Percentiles rank a stretch among this genome's conserved stretches.
These are phyloP conservation scores for Gyrodon lividus DNA, from an alignment of 768 basidiomycete species.

Conservation along the genomic window DNA sequence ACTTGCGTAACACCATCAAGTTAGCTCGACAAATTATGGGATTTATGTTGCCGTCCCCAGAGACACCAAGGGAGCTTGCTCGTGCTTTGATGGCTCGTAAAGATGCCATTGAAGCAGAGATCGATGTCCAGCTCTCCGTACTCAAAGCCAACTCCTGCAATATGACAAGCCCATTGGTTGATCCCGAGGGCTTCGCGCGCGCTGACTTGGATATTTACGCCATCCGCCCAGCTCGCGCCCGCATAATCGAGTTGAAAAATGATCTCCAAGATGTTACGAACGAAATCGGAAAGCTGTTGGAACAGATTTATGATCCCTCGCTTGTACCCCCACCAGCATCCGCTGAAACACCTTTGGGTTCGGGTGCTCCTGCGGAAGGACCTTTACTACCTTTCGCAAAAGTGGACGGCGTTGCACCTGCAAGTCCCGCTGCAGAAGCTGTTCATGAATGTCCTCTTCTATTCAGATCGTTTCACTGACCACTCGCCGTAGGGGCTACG, in stretches of 20 bases:
- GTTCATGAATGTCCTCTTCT: conserved; percentile 43
- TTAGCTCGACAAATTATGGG: conserved; percentile 36
- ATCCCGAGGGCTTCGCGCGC: conserved; percentile 86
- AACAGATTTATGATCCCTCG: conserved; percentile 61
- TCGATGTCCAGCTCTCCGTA: conserved; percentile 59
- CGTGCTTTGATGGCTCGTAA: conserved; percentile 66
- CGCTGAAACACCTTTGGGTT: conserved; percentile 21
- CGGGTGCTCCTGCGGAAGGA: conserved; percentile 16
- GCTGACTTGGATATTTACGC: conserved; percentile 83
- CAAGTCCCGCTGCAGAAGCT: conserved; percentile 80
- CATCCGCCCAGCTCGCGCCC: conserved; percentile 69
- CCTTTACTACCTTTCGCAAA: conserved; percentile 62
- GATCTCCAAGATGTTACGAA: conserved; percentile 68
- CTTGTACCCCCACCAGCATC: conserved; percentile 19
- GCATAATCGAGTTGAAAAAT: conserved; percentile 80
- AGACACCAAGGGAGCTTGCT: conserved; percentile 54
- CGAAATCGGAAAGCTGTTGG: conserved; percentile 64
- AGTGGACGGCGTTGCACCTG: conserved; percentile 77
- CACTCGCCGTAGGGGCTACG: conserved; percentile 53
- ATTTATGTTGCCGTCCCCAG: conserved; percentile 43
- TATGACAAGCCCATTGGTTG: conserved; percentile 75
- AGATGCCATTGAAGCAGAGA: conserved; percentile 69
- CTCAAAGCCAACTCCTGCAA: conserved; percentile 62
- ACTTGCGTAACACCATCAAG: background rate
- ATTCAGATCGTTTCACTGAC: background rate